These are phyloP conservation scores for Rosellinia necatrix DNA, from an alignment of 2,329 filamentous ascomycete species.

Conservation along the genomic window DNA sequence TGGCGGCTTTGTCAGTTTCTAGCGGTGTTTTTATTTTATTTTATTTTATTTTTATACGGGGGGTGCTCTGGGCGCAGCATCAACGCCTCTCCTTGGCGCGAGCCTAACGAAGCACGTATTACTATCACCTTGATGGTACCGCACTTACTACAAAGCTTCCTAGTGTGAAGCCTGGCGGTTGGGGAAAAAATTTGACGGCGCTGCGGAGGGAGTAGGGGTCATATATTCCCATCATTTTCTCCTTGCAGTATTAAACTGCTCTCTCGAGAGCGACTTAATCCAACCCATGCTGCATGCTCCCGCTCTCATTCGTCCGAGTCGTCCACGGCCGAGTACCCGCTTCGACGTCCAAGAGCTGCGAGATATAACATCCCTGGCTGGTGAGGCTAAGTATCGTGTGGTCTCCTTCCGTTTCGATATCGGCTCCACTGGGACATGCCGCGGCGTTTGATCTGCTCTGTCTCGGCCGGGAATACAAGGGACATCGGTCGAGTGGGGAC, in stretches of 20 bases:
- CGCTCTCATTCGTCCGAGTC: background rate
- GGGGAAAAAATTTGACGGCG: background rate
- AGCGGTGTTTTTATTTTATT: no score
- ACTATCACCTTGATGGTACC: no score
- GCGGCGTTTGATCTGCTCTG: slow-evolving; percentile 10
- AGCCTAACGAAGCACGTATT: no score
- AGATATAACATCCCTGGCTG: slow-evolving; percentile 10
- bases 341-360: background rate
- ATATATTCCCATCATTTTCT: no score
- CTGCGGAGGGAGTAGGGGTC: background rate
- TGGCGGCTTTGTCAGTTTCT: no score
- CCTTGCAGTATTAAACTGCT: background rate
- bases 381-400: slow-evolving; percentile 1
- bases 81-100: no score
- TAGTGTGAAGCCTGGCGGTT: background rate
- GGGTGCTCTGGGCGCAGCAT: no score
- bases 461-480: slow-evolving; percentile 2
- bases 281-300: background rate
- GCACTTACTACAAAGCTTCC: slow-evolving; percentile 3
- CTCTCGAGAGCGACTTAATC: background rate
- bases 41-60: no score
- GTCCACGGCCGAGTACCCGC: background rate
- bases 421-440: slow-evolving; percentile 11
- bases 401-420: slow-evolving; percentile 3
- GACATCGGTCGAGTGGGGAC: slow-evolving; percentile 6